These are phyloP conservation scores for Haplosporangium sp. DNA, from an alignment of 371 early-diverging fungal genomes.

Conservation along the genomic window DNA sequence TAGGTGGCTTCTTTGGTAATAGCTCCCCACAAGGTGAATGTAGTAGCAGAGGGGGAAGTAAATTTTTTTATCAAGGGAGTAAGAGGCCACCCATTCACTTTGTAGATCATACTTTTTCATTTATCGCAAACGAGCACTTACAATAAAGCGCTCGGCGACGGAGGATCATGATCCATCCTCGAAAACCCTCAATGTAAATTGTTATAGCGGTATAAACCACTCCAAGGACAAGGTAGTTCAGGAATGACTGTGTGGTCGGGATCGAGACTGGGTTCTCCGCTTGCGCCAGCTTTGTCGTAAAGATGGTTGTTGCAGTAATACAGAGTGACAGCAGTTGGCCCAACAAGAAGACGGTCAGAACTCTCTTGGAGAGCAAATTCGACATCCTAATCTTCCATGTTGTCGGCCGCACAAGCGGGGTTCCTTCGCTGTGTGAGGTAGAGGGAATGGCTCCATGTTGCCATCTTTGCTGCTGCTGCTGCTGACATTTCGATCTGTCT, in stretches of 20 bases:
- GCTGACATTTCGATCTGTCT: no score
- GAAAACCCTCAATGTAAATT: constrained; percentile 61
- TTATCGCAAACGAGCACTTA: constrained; percentile 21
- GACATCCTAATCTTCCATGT: constrained; percentile 10
- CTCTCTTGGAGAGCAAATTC: constrained; percentile 21
- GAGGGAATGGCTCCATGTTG: no score
- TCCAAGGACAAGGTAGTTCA: constrained; percentile 72
- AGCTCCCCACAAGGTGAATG: no score
- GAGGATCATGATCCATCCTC: constrained; percentile 63
- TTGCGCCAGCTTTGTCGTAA: constrained; percentile 65
- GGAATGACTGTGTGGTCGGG: constrained; percentile 76
- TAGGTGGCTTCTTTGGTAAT: no score
- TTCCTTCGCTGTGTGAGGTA: not conserved
- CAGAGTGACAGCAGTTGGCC: constrained; percentile 80
- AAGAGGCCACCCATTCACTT: not conserved
- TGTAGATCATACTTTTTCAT: no score
- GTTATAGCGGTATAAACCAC: constrained; percentile 70
- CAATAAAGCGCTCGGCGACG: constrained; percentile 65
- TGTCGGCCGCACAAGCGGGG: not conserved
- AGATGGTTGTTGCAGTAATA: constrained; percentile 73
- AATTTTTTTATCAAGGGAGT: not conserved
- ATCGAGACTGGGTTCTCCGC: constrained; percentile 59
- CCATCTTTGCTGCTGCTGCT: no score
- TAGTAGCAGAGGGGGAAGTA: no score
- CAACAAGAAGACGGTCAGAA: constrained; percentile 56